A percentile compares a stretch with the other conserved stretches of the same genome.
phyloP scores from a whole-genome alignment of 2,329 filamentous ascomycete species.

The Phialophora chinensis region DNA sequence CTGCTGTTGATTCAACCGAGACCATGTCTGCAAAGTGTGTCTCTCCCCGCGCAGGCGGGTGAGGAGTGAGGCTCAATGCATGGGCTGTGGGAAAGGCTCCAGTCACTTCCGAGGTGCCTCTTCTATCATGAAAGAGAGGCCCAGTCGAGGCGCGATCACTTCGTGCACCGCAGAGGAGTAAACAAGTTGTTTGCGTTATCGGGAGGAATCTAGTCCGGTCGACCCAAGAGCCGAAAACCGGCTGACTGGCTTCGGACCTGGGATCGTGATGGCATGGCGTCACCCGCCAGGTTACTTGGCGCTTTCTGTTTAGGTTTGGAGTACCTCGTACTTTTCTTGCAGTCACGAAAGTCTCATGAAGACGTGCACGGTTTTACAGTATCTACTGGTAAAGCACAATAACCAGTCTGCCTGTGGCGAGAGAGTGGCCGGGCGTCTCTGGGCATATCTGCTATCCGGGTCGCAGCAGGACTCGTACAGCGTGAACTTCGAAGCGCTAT shows the following conservation, averaged over 20 bases:
- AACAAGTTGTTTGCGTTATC: slow-evolving; percentile 3
- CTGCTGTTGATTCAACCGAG: slow-evolving; percentile 32
- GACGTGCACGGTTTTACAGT: no score
- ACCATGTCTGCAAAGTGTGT: slow-evolving; percentile 29
- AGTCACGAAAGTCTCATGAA: no score
- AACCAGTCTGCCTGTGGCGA: no score
- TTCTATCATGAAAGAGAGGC: neutral
- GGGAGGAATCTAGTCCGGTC: neutral
- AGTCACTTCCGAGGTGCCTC: neutral
- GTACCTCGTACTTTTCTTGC: no score
- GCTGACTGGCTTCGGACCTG: slow-evolving; percentile 10
- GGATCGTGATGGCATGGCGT: neutral
- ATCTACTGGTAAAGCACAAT: no score
- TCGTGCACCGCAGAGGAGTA: neutral
- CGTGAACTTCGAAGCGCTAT: no score
- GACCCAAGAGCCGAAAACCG: slow-evolving; percentile 14
- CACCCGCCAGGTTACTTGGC: neutral
- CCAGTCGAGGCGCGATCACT: neutral
- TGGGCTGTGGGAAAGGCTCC: slow-evolving; percentile 10
- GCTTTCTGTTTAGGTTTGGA: no score
- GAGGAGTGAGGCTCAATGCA: slow-evolving; percentile 22
- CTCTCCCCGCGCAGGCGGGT: slow-evolving; percentile 29
- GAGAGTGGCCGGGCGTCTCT: no score
- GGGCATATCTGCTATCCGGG: no score
- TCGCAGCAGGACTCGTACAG: no score